These are phyloP conservation scores for Cyclotella kingstonii DNA, from an alignment of 108 stramenopile species.

Conservation along the genomic window DNA sequence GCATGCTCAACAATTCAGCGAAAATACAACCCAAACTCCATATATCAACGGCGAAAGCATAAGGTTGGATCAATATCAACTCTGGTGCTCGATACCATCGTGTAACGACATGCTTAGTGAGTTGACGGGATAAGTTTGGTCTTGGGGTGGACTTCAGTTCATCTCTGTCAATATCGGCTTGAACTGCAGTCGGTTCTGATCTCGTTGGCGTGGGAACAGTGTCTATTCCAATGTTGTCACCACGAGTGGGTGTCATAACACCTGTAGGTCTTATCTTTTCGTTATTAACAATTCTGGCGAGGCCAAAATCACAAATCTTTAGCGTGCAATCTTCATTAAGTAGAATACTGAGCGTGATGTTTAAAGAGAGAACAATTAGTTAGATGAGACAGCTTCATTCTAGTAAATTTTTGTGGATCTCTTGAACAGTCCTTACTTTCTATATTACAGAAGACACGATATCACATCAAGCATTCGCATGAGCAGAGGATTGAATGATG, in stretches of 20 bases:
- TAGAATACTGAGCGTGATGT: slow-evolving; percentile 67
- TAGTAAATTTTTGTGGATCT: too few relatives aligned
- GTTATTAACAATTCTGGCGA: slow-evolving; percentile 87
- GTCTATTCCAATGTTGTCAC: slow-evolving; percentile 1
- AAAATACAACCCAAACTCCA: slow-evolving; percentile 95
- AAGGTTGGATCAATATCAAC: slow-evolving; percentile 93
- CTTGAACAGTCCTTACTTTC: too few relatives aligned
- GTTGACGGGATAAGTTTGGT: slow-evolving; percentile 73
- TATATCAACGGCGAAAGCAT: slow-evolving; percentile 95
- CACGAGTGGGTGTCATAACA: slow-evolving; percentile 10
- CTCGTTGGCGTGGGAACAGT: background rate
- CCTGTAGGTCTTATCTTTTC: slow-evolving; percentile 25
- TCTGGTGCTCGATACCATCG: slow-evolving; percentile 99
- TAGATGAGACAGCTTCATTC: too few relatives aligned
- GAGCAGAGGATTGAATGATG: too few relatives aligned
- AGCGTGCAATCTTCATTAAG: slow-evolving; percentile 97
- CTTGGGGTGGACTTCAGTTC: slow-evolving; percentile 19
- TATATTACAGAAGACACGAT: too few relatives aligned
- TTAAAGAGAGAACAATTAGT: slow-evolving; percentile 2
- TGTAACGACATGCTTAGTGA: slow-evolving; percentile 98
- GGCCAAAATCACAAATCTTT: slow-evolving; percentile 99
- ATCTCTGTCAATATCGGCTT: slow-evolving; percentile 15
- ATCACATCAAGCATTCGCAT: too few relatives aligned
- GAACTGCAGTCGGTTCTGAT: slow-evolving; percentile 4
- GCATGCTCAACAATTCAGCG: slow-evolving; percentile 89